Percentiles rank a stretch among this genome's conserved stretches.
These are phyloP conservation scores for Proliferodiscus dingleyae DNA, from an alignment of 2,329 filamentous ascomycete species.

Conservation along the genomic window DNA sequence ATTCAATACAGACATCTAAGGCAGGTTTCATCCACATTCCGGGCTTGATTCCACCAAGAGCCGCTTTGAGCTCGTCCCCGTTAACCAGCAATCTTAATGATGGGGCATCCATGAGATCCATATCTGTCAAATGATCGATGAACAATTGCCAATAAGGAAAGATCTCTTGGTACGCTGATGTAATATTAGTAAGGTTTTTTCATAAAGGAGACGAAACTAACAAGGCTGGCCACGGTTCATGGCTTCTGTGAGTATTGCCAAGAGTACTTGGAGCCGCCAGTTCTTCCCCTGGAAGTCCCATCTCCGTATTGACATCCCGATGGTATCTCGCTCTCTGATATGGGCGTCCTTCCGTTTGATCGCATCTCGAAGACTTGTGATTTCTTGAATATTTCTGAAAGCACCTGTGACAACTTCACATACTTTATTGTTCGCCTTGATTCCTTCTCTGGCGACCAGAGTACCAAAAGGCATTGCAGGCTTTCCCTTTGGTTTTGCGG, in stretches of 20 bases:
- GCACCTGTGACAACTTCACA: constrained; percentile 62
- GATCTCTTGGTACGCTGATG: constrained; percentile 33
- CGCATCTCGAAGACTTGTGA: constrained; percentile 56
- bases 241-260: constrained; percentile 61
- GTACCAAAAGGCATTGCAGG: constrained; percentile 53
- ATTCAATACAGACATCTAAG: constrained; percentile 74
- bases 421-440: constrained; percentile 74
- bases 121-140: constrained; percentile 47
- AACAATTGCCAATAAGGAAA: constrained; percentile 49
- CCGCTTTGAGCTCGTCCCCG: constrained; percentile 66
- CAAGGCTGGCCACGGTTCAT: constrained; percentile 31
- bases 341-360: constrained; percentile 42
- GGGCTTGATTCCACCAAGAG: constrained; percentile 60
- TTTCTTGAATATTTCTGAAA: constrained; percentile 56
- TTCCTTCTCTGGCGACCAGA: constrained; percentile 67
- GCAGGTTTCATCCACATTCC: constrained; percentile 82
- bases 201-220: not conserved
- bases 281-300: constrained; percentile 60
- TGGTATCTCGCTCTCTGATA: constrained; percentile 51
- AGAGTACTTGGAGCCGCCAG: constrained; percentile 69
- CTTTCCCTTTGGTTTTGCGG: constrained; percentile 40
- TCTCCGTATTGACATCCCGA: constrained; percentile 69
- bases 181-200: constrained; percentile 5
- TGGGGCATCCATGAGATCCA: constrained; percentile 54
- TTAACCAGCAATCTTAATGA: constrained; percentile 63